Percentiles rank a stretch among this genome's conserved stretches.
These are phyloP conservation scores for Arthrobotrys pseudoclavata DNA, from an alignment of 2,329 filamentous ascomycete genomes.

Conservation along the genomic window DNA sequence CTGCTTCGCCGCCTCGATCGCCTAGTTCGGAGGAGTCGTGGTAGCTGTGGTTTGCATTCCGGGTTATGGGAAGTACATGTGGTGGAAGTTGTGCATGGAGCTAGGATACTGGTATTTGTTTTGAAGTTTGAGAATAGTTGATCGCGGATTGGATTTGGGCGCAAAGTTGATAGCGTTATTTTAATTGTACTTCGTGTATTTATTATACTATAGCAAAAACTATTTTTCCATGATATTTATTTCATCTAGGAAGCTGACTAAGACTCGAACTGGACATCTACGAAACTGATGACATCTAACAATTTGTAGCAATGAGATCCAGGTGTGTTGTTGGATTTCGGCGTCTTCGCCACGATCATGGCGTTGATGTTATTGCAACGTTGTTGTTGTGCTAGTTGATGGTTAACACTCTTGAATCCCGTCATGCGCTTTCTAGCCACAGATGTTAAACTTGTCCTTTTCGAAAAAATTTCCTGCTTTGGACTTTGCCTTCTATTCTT, in stretches of 20 bases:
- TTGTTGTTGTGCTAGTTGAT: background rate
- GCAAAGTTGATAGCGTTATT: background rate
- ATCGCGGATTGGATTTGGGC: background rate
- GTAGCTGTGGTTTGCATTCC: background rate
- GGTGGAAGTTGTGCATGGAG: background rate
- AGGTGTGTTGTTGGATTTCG: too few relatives aligned
- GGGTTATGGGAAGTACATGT: background rate
- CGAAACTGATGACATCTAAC: too few relatives aligned
- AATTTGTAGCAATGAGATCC: too few relatives aligned
- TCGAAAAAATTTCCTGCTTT: background rate
- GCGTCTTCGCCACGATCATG: too few relatives aligned
- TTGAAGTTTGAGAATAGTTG: background rate
- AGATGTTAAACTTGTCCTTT: background rate
- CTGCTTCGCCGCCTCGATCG: slow-evolving; percentile 22
- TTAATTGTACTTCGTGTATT: background rate
- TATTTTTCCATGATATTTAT: background rate
- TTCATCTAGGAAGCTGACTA: background rate
- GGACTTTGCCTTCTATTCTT: background rate
- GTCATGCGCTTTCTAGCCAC: background rate
- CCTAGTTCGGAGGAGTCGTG: slow-evolving; percentile 26
- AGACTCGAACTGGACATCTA: too few relatives aligned
- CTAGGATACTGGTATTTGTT: background rate
- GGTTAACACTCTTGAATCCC: background rate
- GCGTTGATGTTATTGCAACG: too few relatives aligned
- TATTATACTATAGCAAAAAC: background rate